Evolutionary conservation across 345 rosid genomes (phyloP).

Genomic region (Trapa bicornis): DNA sequence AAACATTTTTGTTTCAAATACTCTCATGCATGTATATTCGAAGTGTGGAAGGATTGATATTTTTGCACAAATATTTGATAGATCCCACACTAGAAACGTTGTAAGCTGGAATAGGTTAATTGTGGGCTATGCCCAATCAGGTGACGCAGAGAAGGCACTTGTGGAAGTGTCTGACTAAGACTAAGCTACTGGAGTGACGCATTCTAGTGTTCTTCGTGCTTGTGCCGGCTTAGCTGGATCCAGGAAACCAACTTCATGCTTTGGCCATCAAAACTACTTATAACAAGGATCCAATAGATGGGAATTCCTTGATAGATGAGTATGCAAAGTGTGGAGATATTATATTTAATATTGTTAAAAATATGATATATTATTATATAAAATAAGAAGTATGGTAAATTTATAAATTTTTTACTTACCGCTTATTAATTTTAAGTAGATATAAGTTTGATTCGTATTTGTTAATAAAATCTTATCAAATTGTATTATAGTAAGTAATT

Average conservation of each 20-base stretch:
- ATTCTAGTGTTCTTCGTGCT: constrained; percentile 58
- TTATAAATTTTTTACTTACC: constrained; percentile 26
- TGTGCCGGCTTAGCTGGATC: constrained; percentile 61
- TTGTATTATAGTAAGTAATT: too few species aligned
- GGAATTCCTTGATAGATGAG: constrained; percentile 79
- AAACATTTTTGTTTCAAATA: constrained; percentile 57
- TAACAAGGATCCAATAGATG: constrained; percentile 37
- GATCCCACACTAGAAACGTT: constrained; percentile 33
- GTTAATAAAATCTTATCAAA: too few species aligned
- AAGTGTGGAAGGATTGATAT: constrained; percentile 60
- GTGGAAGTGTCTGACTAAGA: constrained; percentile 27
- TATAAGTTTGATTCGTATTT: too few species aligned
- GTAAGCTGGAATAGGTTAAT: constrained; percentile 84
- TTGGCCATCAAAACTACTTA: constrained; percentile 44
- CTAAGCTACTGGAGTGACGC: constrained; percentile 62
- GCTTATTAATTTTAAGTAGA: too few species aligned
- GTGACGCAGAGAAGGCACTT: constrained; percentile 53
- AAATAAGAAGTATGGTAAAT: constrained; percentile 13
- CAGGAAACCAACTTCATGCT: constrained; percentile 62
- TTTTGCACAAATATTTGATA: constrained; percentile 43
- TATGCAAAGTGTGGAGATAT: constrained; percentile 86
- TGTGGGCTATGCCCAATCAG: constrained; percentile 51
- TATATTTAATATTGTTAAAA: constrained; percentile 23
- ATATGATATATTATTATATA: too few species aligned
- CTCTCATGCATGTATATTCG: constrained; percentile 58